Conservation (phyloP, 1,284 basidiomycete genomes). For the Melampsora larici-populina region DNA sequence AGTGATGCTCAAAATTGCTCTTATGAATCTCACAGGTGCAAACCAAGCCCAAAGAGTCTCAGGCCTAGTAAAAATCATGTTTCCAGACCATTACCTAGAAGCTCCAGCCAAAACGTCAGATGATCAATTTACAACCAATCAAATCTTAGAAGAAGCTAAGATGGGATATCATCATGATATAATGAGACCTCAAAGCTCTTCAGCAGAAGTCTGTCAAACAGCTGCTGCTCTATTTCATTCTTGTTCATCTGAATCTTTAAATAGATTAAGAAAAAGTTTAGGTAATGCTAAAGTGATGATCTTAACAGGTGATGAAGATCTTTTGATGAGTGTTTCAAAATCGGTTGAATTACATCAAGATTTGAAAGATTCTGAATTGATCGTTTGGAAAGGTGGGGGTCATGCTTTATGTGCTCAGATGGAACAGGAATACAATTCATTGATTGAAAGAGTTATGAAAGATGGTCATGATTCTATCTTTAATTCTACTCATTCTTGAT, state of each 20-base stretch:
- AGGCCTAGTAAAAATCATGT: not conserved
- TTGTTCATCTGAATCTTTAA: not conserved
- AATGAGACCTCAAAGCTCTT: slow-evolving; percentile 11
- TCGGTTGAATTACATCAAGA: slow-evolving; percentile 17
- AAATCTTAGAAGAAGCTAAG: not conserved
- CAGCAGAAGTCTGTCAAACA: not conserved
- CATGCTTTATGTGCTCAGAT: slow-evolving; percentile 32
- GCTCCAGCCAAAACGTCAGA: slow-evolving; percentile 6
- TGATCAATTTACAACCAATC: not conserved
- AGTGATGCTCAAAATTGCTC: not conserved
- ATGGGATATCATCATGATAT: not conserved
- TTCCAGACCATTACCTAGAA: slow-evolving; percentile 8
- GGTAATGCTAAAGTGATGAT: slow-evolving; percentile 19
- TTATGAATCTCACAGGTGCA: not conserved
- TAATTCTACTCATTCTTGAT: not conserved
- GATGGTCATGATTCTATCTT: slow-evolving; percentile 23
- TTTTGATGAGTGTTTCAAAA: slow-evolving; percentile 8
- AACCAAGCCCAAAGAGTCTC: not conserved
- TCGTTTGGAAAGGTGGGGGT: slow-evolving; percentile 29
- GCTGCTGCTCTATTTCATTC: slow-evolving; percentile 20
- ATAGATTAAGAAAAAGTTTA: slow-evolving; percentile 3
- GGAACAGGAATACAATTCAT: not conserved
- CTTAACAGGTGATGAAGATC: slow-evolving; percentile 23
- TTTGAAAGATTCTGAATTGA: slow-evolving; percentile 25
- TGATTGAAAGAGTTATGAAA: slow-evolving; percentile 31